Percentiles rank a stretch among this genome's conserved stretches.
Conservation (phyloP, 2,329 filamentous ascomycete genomes). For the Lasiodiplodia sp. region DNA sequence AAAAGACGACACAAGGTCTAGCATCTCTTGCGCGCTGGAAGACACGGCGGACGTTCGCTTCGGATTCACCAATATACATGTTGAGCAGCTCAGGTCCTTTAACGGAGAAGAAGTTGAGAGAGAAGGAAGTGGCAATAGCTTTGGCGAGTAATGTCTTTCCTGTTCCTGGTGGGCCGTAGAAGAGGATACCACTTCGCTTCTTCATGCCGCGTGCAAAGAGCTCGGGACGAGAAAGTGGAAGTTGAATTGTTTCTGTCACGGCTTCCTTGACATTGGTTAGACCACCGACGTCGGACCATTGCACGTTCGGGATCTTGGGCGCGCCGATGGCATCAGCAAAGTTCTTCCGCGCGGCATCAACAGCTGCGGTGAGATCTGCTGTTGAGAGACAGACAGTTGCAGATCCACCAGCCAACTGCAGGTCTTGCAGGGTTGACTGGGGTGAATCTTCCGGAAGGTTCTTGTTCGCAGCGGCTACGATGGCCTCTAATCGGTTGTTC, state of each 20-base stretch:
- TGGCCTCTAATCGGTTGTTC: slow-evolving; percentile 74
- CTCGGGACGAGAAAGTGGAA: slow-evolving; percentile 89
- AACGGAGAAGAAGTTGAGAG: slow-evolving; percentile 92
- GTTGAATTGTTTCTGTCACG: slow-evolving; percentile 94
- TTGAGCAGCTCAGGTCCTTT: slow-evolving; percentile 91
- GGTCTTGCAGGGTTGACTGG: slow-evolving; percentile 71
- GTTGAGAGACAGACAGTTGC: slow-evolving; percentile 80
- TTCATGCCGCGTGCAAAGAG: slow-evolving; percentile 98
- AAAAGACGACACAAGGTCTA: slow-evolving; percentile 88
- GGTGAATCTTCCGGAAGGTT: slow-evolving; percentile 49
- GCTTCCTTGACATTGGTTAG: slow-evolving; percentile 94
- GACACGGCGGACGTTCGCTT: slow-evolving; percentile 88
- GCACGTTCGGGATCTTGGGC: slow-evolving; percentile 96
- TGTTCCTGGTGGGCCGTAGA: slow-evolving; percentile 90
- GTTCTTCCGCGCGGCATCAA: slow-evolving; percentile 95
- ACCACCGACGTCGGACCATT: slow-evolving; percentile 95
- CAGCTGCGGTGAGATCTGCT: slow-evolving; percentile 87
- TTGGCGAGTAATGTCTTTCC: slow-evolving; percentile 93
- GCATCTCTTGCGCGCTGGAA: slow-evolving; percentile 89
- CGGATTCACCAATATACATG: slow-evolving; percentile 96
- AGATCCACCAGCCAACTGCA: slow-evolving; percentile 87
- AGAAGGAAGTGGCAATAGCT: slow-evolving; percentile 92
- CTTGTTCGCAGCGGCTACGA: slow-evolving; percentile 62
- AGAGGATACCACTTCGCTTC: slow-evolving; percentile 91
- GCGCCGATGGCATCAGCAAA: slow-evolving; percentile 97